Base-by-base conservation (phyloP, 1,284 basidiomycete genomes). In the Rhodotorula sp. region DNA sequence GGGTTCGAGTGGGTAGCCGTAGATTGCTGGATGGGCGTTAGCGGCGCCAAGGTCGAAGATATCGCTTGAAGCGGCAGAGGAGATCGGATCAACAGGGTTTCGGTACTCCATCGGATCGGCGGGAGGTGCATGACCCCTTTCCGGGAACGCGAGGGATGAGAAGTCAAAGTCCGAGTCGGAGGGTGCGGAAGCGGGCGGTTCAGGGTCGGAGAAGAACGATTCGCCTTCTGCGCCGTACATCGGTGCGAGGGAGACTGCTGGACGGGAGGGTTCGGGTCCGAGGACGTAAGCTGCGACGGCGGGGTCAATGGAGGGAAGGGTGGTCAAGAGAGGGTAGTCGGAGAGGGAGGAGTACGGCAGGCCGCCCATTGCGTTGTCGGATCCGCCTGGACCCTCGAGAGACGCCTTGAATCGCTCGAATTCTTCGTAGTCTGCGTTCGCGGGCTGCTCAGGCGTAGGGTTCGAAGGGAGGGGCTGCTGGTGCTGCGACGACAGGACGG, bases 1-100 rank as follows among this genome's bases (percentile, higher is more conserved):
- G 46, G 53, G 52, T 16, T 60, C 52, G 34, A 65, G 64, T n/a
- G 64, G 64, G 52, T 60, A 65, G 34, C 64, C 64, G 59, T 65
- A 65, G 6, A 65, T 31, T 26, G 64, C 64, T 15, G 64, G 44
- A 31, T 59, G 13, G 40, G 48, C 28, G 56, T 26, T 16, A n/a
- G 31, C 1, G n/a, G 40, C 30, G 50, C 10, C 44, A 1, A 52
- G 51, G 28, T 60, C 51, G 22, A 30, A 53, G 28, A 54, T 31
- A 44, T 54, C 57, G 50, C 30, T 34, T 18, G 58, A 65, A 2
- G 61, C 44, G 61, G 61, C 18, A 20, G 61, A 61, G 2, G 61
- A 62, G 10, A 44, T 13, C 8, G 44, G 44, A 2, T 37, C 6
- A 28, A 30, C 44, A 5, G 18, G 26, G 26, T 59, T 46, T 18